phyloP scores from a whole-genome alignment of 345 rosid genomes.

The Citrus maxima region DNA sequence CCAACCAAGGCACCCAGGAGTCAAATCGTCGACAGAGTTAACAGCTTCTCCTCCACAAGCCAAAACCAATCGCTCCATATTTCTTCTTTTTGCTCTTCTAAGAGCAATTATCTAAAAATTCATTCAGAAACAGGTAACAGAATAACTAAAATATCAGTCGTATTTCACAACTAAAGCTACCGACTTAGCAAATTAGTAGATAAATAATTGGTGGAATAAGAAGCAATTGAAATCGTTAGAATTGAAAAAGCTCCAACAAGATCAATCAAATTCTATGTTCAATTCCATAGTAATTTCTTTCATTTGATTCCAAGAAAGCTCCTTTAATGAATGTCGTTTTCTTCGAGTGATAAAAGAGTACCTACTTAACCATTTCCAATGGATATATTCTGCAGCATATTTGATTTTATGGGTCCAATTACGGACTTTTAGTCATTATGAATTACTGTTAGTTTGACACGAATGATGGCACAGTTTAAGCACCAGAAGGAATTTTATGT shows the following conservation, averaged over 20 bases:
- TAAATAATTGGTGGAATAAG: not conserved
- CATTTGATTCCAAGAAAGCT: no score
- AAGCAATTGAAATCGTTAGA: no score
- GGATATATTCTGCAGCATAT: not conserved
- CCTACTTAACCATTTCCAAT: not conserved
- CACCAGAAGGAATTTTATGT: not conserved
- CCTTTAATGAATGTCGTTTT: not conserved
- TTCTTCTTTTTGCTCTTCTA: constrained; percentile 97
- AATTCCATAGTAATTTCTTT: no score
- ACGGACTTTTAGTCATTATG: not conserved
- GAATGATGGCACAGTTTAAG: not conserved
- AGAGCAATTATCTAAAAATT: constrained; percentile 84
- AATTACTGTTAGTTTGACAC: not conserved
- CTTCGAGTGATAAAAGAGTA: not conserved
- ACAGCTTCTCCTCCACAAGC: constrained; percentile 99
- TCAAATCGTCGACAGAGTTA: constrained; percentile 82
- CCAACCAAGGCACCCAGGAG: constrained; percentile 94
- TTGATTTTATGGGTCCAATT: not conserved
- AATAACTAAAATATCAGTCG: not conserved
- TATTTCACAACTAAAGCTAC: not conserved
- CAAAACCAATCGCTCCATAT: constrained; percentile 94
- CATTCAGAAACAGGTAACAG: constrained; percentile 1
- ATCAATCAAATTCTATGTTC: no score
- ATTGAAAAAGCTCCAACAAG: no score
- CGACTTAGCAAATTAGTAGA: not conserved